A percentile compares a stretch with the other conserved stretches of the same genome.
These are phyloP conservation scores for Gremmenia infestans DNA, from an alignment of 2,329 filamentous ascomycete genomes.

Conservation along the genomic window DNA sequence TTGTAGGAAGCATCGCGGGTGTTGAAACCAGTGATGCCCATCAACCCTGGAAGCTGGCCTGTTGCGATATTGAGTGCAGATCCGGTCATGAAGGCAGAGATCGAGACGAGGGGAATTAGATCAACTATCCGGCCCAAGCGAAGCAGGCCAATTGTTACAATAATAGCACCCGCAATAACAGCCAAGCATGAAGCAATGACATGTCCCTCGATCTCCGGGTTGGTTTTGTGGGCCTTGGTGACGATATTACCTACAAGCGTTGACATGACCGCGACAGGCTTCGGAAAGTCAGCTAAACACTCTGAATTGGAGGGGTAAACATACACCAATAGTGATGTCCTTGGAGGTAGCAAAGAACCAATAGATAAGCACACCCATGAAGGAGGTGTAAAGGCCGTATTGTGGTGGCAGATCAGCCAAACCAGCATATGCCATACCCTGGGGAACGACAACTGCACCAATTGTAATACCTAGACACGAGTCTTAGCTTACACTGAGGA, in stretches of 20 bases:
- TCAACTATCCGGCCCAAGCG: conserved; percentile 88
- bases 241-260: conserved; percentile 84
- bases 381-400: conserved; percentile 90
- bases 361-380: conserved; percentile 91
- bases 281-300: conserved; percentile 14
- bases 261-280: conserved; percentile 94
- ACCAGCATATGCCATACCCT: conserved; percentile 91
- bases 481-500: neutral
- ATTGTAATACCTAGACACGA: conserved; percentile 55
- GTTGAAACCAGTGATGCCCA: conserved; percentile 68
- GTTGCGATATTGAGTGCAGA: conserved; percentile 84
- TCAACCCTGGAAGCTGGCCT: conserved; percentile 75
- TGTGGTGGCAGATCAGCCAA: conserved; percentile 75
- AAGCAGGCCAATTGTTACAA: conserved; percentile 71
- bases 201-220: conserved; percentile 56
- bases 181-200: conserved; percentile 74
- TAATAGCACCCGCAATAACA: conserved; percentile 71
- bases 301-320: conserved; percentile 31
- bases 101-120: conserved; percentile 82
- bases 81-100: conserved; percentile 95
- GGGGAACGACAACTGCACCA: conserved; percentile 79
- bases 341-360: conserved; percentile 99
- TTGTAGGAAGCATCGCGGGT: conserved; percentile 74
- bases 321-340: conserved; percentile 91
- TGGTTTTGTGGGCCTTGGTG: conserved; percentile 49